Conservation (phyloP, 139 green algal genomes). For the Tetraselmis striata region DNA sequence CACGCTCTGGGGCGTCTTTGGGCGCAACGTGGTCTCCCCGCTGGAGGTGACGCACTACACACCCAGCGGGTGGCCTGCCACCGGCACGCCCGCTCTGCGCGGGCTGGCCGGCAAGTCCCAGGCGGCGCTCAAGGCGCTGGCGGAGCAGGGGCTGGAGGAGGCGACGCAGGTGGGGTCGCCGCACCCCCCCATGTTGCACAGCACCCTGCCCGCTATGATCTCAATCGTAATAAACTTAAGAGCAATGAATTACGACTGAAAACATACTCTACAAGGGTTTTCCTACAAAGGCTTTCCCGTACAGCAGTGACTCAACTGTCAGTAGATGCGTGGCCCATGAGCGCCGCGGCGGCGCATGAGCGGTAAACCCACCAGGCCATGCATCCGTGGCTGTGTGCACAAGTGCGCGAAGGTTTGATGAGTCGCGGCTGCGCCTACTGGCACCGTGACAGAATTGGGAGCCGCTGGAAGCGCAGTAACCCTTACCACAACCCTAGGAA, state of each 20-base stretch:
- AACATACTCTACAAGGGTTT: too few species aligned
- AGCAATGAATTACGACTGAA: too few species aligned
- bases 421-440: too few species aligned
- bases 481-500: too few species aligned
- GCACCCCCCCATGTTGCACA: neutral
- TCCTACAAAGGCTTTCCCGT: too few species aligned
- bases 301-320: too few species aligned
- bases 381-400: neutral
- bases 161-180: neutral
- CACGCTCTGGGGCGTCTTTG: neutral
- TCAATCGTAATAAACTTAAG: too few species aligned
- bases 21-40: neutral
- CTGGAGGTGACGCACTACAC: neutral
- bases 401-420: too few species aligned
- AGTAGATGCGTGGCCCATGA: too few species aligned
- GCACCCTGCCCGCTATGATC: too few species aligned
- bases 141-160: slow-evolving; percentile 27
- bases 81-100: slow-evolving; percentile 52
- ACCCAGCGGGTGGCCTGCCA: slow-evolving; percentile 26
- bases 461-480: too few species aligned
- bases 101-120: slow-evolving; percentile 73
- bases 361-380: neutral
- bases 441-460: too few species aligned
- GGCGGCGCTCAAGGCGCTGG: slow-evolving; percentile 57
- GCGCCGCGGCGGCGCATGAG: neutral